Evolutionary conservation across 2,329 filamentous ascomycete genomes (phyloP).

Genomic region (Triangularia setosa): DNA sequence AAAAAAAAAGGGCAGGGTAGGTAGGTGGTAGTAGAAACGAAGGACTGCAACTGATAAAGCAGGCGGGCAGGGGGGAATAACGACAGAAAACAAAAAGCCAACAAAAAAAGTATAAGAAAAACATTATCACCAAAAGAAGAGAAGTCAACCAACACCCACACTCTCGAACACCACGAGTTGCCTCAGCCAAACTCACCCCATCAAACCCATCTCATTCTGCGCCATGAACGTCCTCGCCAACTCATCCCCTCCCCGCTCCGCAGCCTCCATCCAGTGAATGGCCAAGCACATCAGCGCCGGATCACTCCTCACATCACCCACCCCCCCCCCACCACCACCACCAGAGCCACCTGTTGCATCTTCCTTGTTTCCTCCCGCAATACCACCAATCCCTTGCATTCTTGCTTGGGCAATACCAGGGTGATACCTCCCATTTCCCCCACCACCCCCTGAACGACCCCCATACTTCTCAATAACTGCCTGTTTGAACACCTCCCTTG

Average conservation of each 20-base stretch:
- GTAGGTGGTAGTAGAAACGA: too few species aligned
- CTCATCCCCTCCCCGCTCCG: slow-evolving; percentile 79
- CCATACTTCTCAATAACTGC: slow-evolving; percentile 72
- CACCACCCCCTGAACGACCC: slow-evolving; percentile 35
- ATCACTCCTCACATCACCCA: slow-evolving; percentile 63
- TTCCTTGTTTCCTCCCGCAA: slow-evolving; percentile 13
- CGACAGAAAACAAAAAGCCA: background rate
- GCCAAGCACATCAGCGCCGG: slow-evolving; percentile 89
- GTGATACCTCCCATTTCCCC: slow-evolving; percentile 25
- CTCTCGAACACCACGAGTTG: background rate
- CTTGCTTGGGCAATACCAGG: slow-evolving; percentile 16
- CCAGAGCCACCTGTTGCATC: slow-evolving; percentile 13
- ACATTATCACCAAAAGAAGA: background rate
- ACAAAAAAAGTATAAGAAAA: slow-evolving; percentile 1
- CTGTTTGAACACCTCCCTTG: slow-evolving; percentile 85
- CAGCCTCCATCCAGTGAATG: slow-evolving; percentile 95
- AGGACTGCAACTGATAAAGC: slow-evolving; percentile 10
- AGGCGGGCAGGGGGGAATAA: background rate
- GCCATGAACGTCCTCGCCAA: slow-evolving; percentile 78
- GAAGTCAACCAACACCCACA: background rate
- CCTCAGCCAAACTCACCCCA: slow-evolving; percentile 16
- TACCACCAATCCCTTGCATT: slow-evolving; percentile 20
- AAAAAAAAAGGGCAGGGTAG: too few species aligned
- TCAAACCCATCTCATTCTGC: slow-evolving; percentile 45
- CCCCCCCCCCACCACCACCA: slow-evolving; percentile 24